Evolutionary conservation across 352 stramenopile genomes (phyloP).

Genomic region (Phytophthora melonis): DNA sequence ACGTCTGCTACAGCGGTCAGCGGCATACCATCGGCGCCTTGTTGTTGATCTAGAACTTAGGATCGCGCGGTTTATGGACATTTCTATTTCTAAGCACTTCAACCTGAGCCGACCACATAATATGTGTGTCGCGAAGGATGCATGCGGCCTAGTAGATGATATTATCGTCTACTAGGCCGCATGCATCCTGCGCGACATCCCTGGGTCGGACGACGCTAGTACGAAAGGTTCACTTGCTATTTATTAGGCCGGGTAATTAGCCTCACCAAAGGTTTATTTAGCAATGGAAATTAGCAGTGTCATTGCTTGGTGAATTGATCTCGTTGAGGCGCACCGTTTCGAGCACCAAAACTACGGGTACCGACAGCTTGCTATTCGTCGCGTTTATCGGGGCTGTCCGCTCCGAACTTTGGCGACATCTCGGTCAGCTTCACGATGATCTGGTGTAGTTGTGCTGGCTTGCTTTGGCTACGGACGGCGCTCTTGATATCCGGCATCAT

Average conservation of each 20-base stretch:
- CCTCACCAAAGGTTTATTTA: neutral
- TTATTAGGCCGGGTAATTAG: no score
- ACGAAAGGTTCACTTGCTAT: no score
- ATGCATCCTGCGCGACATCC: no score
- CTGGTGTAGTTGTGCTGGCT: constrained; percentile 14
- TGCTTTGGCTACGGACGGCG: constrained; percentile 12
- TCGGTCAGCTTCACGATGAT: constrained; percentile 29
- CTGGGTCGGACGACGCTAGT: no score
- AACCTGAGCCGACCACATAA: neutral
- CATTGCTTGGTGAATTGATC: neutral
- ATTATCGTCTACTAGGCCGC: no score
- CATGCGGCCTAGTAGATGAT: no score
- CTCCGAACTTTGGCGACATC: constrained; percentile 17
- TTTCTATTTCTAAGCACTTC: neutral
- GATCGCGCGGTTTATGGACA: no score
- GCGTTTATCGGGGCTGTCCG: neutral
- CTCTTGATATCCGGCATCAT: constrained; percentile 29
- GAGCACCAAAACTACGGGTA: neutral
- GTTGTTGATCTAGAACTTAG: no score
- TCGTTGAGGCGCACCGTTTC: neutral
- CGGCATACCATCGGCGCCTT: no score
- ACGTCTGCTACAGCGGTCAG: no score
- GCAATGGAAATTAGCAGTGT: neutral
- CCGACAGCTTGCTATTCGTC: neutral
- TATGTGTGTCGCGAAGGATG: no score